phyloP scores from a whole-genome alignment of 2,329 filamentous ascomycete genomes.

The Claviceps sp. region DNA sequence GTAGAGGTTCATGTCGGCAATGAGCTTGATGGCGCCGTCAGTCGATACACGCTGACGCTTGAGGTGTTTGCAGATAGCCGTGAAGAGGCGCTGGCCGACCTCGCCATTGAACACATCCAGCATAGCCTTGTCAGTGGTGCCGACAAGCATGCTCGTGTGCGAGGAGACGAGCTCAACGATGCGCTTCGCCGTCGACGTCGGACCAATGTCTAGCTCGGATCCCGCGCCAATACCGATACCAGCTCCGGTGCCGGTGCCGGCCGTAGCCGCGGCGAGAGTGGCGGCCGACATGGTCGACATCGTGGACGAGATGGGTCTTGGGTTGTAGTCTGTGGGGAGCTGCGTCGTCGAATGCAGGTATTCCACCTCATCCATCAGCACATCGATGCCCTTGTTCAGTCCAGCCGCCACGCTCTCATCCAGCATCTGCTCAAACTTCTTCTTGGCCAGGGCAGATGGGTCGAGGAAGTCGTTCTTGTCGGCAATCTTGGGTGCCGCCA shows the following conservation, averaged over 20 bases:
- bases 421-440: slow-evolving; percentile 96
- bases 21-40: slow-evolving; percentile 79
- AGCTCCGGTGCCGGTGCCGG: slow-evolving; percentile 17
- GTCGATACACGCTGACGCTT: slow-evolving; percentile 90
- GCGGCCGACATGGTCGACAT: slow-evolving; percentile 9
- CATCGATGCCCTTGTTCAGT: slow-evolving; percentile 93
- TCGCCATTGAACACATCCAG: slow-evolving; percentile 98
- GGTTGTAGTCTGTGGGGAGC: slow-evolving; percentile 80
- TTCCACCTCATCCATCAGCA: slow-evolving; percentile 96
- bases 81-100: slow-evolving; percentile 84
- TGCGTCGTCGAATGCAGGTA: slow-evolving; percentile 87
- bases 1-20: slow-evolving; percentile 94
- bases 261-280: not conserved
- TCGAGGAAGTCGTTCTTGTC: slow-evolving; percentile 93
- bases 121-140: slow-evolving; percentile 94
- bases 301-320: slow-evolving; percentile 25
- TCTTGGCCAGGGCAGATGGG: slow-evolving; percentile 85
- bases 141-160: slow-evolving; percentile 85
- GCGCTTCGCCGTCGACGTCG: slow-evolving; percentile 63
- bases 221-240: slow-evolving; percentile 16
- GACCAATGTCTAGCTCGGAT: slow-evolving; percentile 39
- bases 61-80: slow-evolving; percentile 87
- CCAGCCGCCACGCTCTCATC: slow-evolving; percentile 93
- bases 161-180: slow-evolving; percentile 76
- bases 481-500: slow-evolving; percentile 66